Evolutionary conservation across 176 grass and related monocot species (phyloP).

Genomic region (Phoenix dactylifera): DNA sequence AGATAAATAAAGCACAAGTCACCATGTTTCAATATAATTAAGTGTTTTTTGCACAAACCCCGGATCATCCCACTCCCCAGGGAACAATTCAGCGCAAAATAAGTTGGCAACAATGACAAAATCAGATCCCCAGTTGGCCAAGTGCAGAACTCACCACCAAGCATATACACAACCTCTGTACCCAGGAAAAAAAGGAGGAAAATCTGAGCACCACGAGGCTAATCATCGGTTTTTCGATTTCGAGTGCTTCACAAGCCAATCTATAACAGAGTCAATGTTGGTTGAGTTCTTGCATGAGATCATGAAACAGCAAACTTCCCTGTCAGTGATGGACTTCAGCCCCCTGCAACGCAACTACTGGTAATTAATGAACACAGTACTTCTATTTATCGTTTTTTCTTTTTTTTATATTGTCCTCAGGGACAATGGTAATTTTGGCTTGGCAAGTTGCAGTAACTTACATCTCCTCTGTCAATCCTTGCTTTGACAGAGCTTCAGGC

Average conservation of each 20-base stretch:
- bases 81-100: no score
- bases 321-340: slow-evolving; percentile 47
- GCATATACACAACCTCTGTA: neutral
- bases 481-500: slow-evolving; percentile 64
- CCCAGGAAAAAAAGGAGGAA: neutral
- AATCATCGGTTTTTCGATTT: slow-evolving; percentile 74
- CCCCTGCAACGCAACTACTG: slow-evolving; percentile 35
- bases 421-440: neutral
- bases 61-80: no score
- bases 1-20: no score
- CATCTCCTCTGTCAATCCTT: slow-evolving; percentile 67
- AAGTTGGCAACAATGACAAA: neutral
- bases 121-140: neutral
- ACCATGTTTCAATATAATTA: no score
- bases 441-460: slow-evolving; percentile 16
- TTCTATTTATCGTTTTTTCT: no score
- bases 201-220: neutral
- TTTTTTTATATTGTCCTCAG: no score
- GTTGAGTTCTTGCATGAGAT: slow-evolving; percentile 98
- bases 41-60: no score
- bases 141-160: neutral
- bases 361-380: neutral
- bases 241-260: slow-evolving; percentile 93
- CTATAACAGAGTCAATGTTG: slow-evolving; percentile 79
- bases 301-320: slow-evolving; percentile 89